Base-by-base conservation (phyloP, 208 protist genomes). In the Porcisia hertigi region DNA sequence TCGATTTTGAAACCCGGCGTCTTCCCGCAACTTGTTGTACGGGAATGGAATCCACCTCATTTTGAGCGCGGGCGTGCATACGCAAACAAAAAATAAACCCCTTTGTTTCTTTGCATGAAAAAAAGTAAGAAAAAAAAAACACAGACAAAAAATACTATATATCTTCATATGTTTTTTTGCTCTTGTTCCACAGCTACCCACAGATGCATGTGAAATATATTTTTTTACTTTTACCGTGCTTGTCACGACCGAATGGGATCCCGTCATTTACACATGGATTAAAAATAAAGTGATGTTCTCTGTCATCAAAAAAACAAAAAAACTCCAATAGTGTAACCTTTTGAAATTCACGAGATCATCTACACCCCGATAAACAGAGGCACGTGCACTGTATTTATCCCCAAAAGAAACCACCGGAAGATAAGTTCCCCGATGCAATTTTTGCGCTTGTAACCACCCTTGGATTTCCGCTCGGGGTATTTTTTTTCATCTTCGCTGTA, bases 1-100 rank as follows among this genome's bases (percentile, higher is more conserved):
- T 98, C 94, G 2, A 94, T 86, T 25, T 71, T 97, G 80, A 98
- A 98, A 67, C 94, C 92, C 11, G 93, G 93, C 69, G 90, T 95
- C 5, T 97, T 97, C 63, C 88, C 91, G 2, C 78, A 94, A 58
- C 84, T 96, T 49, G 77, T 89, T 69, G 77, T 98, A 0, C 66
- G 87, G 47, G 88, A 95, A 66, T 98, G 92, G 92, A 88, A 66
- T 73, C 94, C 94, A 34, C 82, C 88, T 20, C 82, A 84, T 64
- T 94, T 97, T 74, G 75, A 86, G 25, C 84, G 86, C n/a, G 93
- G 93, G 16, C 78, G 93, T 43, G 89, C 86, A 47, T 94, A 79
- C 14, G 60, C 72, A 1, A 18, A 59, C 5, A 39, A 71, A 58
- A 77, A 74, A 14, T 81, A 9, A 57, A 41, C 25, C 9, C 11